phyloP scores from a whole-genome alignment of 495 filamentous ascomycete genomes.

The Xylona heveae region DNA sequence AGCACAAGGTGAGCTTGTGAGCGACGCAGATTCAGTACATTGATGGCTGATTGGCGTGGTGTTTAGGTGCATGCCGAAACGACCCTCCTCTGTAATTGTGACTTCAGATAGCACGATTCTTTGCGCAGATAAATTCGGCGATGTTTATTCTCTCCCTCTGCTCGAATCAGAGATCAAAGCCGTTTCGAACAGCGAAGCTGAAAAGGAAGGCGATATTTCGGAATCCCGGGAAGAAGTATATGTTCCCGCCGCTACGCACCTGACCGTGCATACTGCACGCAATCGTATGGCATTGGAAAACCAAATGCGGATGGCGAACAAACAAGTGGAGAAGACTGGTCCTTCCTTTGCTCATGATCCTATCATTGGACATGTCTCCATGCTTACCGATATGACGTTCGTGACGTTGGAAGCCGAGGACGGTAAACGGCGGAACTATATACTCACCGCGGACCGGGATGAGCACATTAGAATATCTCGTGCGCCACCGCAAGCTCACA shows the following conservation, averaged over 20 bases:
- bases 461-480: constrained; percentile 91
- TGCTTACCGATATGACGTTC: constrained; percentile 55
- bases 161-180: constrained; percentile 22
- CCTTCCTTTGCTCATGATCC: constrained; percentile 47
- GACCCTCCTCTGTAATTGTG: constrained; percentile 52
- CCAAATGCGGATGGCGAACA: constrained; percentile 33
- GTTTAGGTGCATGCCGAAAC: constrained; percentile 66
- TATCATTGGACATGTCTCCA: constrained; percentile 80
- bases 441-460: constrained; percentile 81
- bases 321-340: constrained; percentile 19
- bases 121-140: constrained; percentile 83
- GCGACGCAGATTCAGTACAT: constrained; percentile 24
- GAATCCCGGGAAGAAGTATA: constrained; percentile 15
- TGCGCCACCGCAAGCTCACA: constrained; percentile 57
- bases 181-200: constrained; percentile 3
- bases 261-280: constrained; percentile 67
- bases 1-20: constrained; percentile 42
- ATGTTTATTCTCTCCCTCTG: constrained; percentile 79
- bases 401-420: constrained; percentile 12
- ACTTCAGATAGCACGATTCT: constrained; percentile 50
- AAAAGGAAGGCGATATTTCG: too few species aligned
- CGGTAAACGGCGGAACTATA: constrained; percentile 30
- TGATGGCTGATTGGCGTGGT: background rate
- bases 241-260: constrained; percentile 37
- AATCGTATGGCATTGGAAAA: constrained; percentile 57